phyloP scores from a whole-genome alignment of 495 filamentous ascomycete genomes.

The Chaetomium fimeti region DNA sequence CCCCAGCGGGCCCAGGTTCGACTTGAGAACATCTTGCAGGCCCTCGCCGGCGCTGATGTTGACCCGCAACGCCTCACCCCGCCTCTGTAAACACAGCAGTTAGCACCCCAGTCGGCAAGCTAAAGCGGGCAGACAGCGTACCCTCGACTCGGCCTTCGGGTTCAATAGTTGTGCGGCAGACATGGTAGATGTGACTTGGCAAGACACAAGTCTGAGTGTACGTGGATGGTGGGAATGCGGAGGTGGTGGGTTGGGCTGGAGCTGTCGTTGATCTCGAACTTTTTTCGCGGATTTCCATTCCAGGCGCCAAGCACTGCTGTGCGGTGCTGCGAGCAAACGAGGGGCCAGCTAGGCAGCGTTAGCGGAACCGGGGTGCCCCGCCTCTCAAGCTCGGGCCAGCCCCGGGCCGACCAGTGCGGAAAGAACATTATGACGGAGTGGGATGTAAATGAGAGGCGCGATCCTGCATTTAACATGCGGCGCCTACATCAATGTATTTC shows the following conservation, averaged over 20 bases:
- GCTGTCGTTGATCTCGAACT: conserved; percentile 34
- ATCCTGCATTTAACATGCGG: background rate
- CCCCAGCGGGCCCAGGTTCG: conserved; percentile 88
- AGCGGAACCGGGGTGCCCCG: conserved; percentile 24
- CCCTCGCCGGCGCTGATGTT: conserved; percentile 97
- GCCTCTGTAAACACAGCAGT: conserved; percentile 59
- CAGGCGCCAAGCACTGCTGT: conserved; percentile 18
- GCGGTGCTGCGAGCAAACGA: conserved; percentile 22
- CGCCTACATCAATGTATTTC: background rate
- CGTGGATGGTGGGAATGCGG: conserved; percentile 18
- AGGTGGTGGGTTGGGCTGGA: conserved; percentile 28
- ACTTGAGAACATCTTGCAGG: conserved; percentile 92
- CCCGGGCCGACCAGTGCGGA: conserved; percentile 1
- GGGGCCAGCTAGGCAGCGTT: conserved; percentile 32
- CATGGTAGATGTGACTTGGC: conserved; percentile 49
- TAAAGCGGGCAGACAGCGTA: conserved; percentile 43
- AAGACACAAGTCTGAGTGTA: conserved; percentile 15
- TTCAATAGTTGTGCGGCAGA: conserved; percentile 96
- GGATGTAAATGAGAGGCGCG: background rate
- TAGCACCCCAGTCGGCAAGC: conserved; percentile 27
- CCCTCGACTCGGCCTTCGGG: conserved; percentile 95
- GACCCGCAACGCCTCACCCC: conserved; percentile 91
- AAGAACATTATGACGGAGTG: background rate
- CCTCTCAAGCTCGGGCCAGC: conserved; percentile 30
- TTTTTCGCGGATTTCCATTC: conserved; percentile 39